Evolutionary conservation across 208 protist genomes (phyloP), one percentile per base, ranked within the genome.

Genomic region (Crithidia brevicula): DNA sequence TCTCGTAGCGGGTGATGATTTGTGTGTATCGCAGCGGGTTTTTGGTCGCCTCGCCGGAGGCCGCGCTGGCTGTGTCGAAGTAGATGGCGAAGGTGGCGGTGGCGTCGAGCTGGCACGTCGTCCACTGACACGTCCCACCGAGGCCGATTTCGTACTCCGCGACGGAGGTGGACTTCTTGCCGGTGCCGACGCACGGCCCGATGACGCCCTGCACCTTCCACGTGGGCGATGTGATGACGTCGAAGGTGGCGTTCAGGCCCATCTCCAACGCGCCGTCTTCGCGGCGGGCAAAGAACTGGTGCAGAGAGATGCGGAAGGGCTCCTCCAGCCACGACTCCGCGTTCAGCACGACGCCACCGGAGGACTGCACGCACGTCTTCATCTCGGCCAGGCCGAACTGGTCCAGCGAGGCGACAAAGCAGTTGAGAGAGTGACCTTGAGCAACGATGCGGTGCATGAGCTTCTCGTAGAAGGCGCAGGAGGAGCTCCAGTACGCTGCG

Each of bases 301-400:
- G 58, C 45, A 98, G 91, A 2, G 97, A 99, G 56, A 98, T 77
- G 62, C 93, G 90, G 82, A 99, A 99, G 9, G 98, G 91, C 73
- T 96, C 78, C 78, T 97, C 94, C 36, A 82, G 81, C 93, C 99
- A 99, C 53, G 91, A 95, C 83, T 99, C 98, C 22, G 97, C 92
- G 58, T 98, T 88, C 22, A 99, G 85, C 51, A 99, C 83, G 22
- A 97, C 75, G n/a, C 98, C 98, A 31, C 98, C 97, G 3, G 97
- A 97, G 52, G 84, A 74, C 67, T 96, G 86, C 52, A 96, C 92
- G 74, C 91, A 98, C 59, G 87, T 68, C 71, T 95, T 95, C 96
- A 99, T 99, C 84, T 99, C 98, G 10, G 91, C 86, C 8, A 99
- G 63, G 27, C 98, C 98, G 4, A 95, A 80, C 83, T 99, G 98